Base-by-base conservation (phyloP, 106 monocot genomes). In the Dioscorea zingiberensis region DNA sequence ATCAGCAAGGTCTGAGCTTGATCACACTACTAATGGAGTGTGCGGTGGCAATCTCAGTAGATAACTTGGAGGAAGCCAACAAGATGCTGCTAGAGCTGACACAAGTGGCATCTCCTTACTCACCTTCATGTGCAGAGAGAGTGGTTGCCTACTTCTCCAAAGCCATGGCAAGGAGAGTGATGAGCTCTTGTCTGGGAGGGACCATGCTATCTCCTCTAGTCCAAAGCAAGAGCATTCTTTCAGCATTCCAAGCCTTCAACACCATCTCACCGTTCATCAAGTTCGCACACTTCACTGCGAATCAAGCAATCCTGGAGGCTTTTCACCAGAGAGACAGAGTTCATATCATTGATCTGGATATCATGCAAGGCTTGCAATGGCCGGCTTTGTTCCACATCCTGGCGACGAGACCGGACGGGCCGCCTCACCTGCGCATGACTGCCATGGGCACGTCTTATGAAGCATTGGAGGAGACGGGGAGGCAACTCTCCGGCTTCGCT, bases 321-420 rank as follows among this genome's bases (percentile, higher is more conserved):
- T 71, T 78, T 38, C 74, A 79, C 48, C 62, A 24, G 4, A 19
- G 47, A 9, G 58, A 54, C 12, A 46, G 30, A 0, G 71, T 83
- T 23, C 83, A 78, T 62, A 75, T 83, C 71, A 21, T 83, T 38
- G 83, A 83, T 45, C 62, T 83, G 16, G 83, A 83, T 67, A 60
- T 75, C 74, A 79, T 83, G 67, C 78, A 78, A n/a, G 83, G 78
- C 71, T 71, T 83, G 7, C 83, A 83, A 25, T 83, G 83, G 78
- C 78, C 75, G 9, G 71, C 78, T 2, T 68, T 83, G 48, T 65
- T 83, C 68, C 78, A 78, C 64, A 75, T 75, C 53, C 75, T 83
- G 0, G 78, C 83, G 1, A 64, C 71, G 0, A 25, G 83, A 7
- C 29, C 78, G 0, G 63, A 66, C 27, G 83, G 78, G 18, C 78